Percentiles rank a stretch among this genome's conserved stretches.
Evolutionary conservation across 257 asterid genomes (phyloP).

Genomic region (Nicotiana knightiana): DNA sequence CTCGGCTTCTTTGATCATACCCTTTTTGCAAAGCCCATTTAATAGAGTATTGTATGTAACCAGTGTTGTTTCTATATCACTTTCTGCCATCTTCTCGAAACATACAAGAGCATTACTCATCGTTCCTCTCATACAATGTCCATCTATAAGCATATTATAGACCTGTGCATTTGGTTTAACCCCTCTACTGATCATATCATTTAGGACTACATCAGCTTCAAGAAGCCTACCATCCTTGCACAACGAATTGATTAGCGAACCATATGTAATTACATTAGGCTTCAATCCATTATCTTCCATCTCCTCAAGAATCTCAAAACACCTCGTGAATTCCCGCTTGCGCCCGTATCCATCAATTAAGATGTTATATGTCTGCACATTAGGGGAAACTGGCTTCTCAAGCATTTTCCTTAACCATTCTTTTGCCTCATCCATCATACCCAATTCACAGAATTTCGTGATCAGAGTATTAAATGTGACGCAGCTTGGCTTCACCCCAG

Average conservation of each 20-base stretch:
- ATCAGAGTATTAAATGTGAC: conserved; percentile 60
- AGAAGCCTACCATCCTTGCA: conserved; percentile 58
- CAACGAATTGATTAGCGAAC: conserved; percentile 60
- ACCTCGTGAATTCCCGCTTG: conserved; percentile 41
- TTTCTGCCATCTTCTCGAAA: conserved; percentile 44
- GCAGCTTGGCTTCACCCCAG: conserved; percentile 52
- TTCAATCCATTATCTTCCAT: conserved; percentile 51
- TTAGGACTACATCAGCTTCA: conserved; percentile 54
- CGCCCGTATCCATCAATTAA: conserved; percentile 58
- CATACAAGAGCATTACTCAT: conserved; percentile 35
- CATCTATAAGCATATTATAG: conserved; percentile 63
- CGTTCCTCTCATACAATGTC: conserved; percentile 46
- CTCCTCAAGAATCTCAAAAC: conserved; percentile 65
- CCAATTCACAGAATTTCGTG: conserved; percentile 37
- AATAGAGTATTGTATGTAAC: conserved; percentile 68
- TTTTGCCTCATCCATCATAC: conserved; percentile 54
- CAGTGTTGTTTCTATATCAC: conserved; percentile 40
- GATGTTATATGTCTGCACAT: conserved; percentile 62
- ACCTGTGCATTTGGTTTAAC: conserved; percentile 57
- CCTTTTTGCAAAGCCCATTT: conserved; percentile 55
- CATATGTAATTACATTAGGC: conserved; percentile 57
- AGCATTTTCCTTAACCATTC: conserved; percentile 55
- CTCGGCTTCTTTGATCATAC: conserved; percentile 57
- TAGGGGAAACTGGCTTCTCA: conserved; percentile 45
- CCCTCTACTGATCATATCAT: conserved; percentile 56